Base-by-base conservation (phyloP, 1,284 basidiomycete species). In the Blastosporella zonata region DNA sequence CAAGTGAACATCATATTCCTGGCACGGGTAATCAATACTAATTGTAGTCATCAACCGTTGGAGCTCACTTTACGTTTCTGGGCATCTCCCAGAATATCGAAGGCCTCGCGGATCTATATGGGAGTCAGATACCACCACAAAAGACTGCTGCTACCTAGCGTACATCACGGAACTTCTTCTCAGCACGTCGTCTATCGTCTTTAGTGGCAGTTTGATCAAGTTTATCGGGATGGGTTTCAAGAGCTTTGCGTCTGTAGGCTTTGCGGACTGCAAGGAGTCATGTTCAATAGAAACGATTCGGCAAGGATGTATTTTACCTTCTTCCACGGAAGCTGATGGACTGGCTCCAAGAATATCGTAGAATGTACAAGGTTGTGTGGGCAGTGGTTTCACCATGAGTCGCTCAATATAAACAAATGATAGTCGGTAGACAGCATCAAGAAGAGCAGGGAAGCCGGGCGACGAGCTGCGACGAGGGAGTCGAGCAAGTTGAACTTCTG, bases 181-280 rank as follows among this genome's bases (percentile, higher is more conserved):
- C 75, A 15, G 81, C 74, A 29, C 59, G 63, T 46, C 72, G 68
- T 59, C 74, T 80, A 46, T 76, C 74, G 43, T 69, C 63, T 27
- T 72, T 68, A 33, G 64, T 71, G 3, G 75, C 73, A 18, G 62
- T 62, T 25, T 73, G 77, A 12, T 75, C 74, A 33, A 82, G 72
- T 57, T 82, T 82, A 57, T 85, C 82, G 8, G 82, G 82, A 60
- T 85, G 82, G 5, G 83, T 85, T 60, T 78, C 77, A 23, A 85
- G 67, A 7, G 76, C 81, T 50, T 73, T 77, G 52, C 73, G 74
- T 55, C 74, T 78, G 63, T 84, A 85, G 2, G 81, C 83, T 59
- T 71, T 80, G 47, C 79, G 76, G 50, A 85, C 82, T 85, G 47
- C 6, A 39, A 15, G 31, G 33, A 38, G 34, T 52, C 35, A 49